Percentiles rank a stretch among this genome's conserved stretches.
phyloP scores from a whole-genome alignment of 1,284 basidiomycete genomes.

The Ganoderma lingzhi region DNA sequence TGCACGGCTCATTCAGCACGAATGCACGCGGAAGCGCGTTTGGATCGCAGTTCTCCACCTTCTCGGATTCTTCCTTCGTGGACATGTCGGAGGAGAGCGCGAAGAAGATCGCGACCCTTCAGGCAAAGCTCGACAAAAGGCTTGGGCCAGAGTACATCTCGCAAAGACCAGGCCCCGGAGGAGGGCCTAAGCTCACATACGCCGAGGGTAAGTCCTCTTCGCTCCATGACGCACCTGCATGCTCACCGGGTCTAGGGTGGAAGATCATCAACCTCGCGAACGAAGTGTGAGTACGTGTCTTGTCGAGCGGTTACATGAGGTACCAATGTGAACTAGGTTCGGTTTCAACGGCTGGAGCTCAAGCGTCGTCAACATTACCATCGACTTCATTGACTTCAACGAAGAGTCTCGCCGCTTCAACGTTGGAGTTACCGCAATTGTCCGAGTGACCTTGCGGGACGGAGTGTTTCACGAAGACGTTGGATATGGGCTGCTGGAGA shows the following conservation, averaged over 20 bases:
- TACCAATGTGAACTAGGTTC: conserved; percentile 46
- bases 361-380: conserved; percentile 79
- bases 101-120: conserved; percentile 75
- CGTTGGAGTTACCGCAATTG: conserved; percentile 86
- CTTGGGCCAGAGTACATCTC: conserved; percentile 95
- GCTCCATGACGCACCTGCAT: not conserved
- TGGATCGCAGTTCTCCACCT: conserved; percentile 29
- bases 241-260: conserved; percentile 67
- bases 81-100: conserved; percentile 64
- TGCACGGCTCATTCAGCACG: conserved; percentile 54
- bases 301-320: too few species aligned
- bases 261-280: conserved; percentile 97
- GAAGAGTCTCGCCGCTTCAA: conserved; percentile 74
- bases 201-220: conserved; percentile 66
- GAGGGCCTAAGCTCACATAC: conserved; percentile 90
- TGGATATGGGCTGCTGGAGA: conserved; percentile 91
- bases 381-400: conserved; percentile 77
- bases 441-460: conserved; percentile 89
- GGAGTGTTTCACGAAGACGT: conserved; percentile 94
- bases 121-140: conserved; percentile 86
- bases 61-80: conserved; percentile 44
- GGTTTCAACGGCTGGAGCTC: conserved; percentile 99
- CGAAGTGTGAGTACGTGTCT: conserved; percentile 70
- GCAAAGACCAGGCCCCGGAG: conserved; percentile 88
- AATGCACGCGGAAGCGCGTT: conserved; percentile 14